Evolutionary conservation across 208 protist genomes (phyloP).

Genomic region (Vickermania spadyakhi): DNA sequence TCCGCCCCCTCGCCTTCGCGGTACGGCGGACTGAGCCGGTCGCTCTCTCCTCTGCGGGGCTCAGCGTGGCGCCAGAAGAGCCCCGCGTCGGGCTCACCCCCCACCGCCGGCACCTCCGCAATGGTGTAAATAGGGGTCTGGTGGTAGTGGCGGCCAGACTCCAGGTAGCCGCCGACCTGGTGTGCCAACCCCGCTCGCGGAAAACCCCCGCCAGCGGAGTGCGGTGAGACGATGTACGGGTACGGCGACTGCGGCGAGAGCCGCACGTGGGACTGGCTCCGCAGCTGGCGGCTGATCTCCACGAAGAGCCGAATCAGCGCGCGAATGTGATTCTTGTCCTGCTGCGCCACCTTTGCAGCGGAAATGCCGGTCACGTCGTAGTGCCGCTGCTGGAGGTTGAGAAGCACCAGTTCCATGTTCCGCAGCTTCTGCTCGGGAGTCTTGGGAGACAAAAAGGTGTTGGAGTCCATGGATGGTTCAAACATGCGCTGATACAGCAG

Average conservation of each 20-base stretch:
- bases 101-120: neutral
- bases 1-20: neutral
- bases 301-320: constrained; percentile 73
- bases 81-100: neutral
- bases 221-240: neutral
- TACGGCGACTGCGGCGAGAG: neutral
- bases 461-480: constrained; percentile 18
- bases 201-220: neutral
- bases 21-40: neutral
- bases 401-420: constrained; percentile 65
- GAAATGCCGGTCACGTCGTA: constrained; percentile 51
- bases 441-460: constrained; percentile 26
- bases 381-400: constrained; percentile 45
- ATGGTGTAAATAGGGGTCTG: neutral
- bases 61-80: neutral
- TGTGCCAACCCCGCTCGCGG: neutral
- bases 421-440: constrained; percentile 63
- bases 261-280: neutral
- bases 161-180: neutral
- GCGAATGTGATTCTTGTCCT: constrained; percentile 81
- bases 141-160: neutral
- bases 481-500: constrained; percentile 79
- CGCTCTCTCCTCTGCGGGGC: too few species aligned
- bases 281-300: constrained; percentile 38
- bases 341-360: constrained; percentile 58